These are phyloP conservation scores for Penicillium sp. DNA, from an alignment of 2,329 filamentous ascomycete species.

Conservation along the genomic window DNA sequence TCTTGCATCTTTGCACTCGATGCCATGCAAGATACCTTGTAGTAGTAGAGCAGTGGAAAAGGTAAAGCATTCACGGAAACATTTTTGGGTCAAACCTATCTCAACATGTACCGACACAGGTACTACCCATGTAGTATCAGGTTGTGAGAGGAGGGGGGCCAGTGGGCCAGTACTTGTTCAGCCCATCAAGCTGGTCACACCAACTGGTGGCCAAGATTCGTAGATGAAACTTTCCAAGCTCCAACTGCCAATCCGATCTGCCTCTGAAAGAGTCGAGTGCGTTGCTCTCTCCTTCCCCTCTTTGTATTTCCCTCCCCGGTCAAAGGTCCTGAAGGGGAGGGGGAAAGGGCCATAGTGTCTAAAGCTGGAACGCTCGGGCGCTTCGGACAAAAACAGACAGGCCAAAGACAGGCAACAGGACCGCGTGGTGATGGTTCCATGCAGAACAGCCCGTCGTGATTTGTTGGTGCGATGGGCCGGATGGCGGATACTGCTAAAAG, in stretches of 20 bases:
- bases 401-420: no score
- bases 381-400: constrained; percentile 2
- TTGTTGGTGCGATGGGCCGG: constrained; percentile 9
- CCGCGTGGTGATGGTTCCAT: neutral
- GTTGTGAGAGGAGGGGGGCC: no score
- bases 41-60: no score
- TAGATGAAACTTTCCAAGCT: constrained; percentile 13
- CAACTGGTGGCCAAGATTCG: constrained; percentile 12
- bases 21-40: no score
- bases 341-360: no score
- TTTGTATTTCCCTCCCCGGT: neutral
- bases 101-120: no score
- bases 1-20: no score
- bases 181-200: neutral
- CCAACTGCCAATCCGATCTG: constrained; percentile 8
- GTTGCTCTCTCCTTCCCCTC: no score
- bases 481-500: neutral
- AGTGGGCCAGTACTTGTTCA: no score
- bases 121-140: no score
- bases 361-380: constrained; percentile 10
- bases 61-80: no score
- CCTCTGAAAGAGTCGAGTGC: neutral
- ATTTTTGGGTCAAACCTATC: no score
- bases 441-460: constrained; percentile 6
- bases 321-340: constrained; percentile 2